A percentile compares a stretch with the other conserved stretches of the same genome.
Evolutionary conservation across 208 protist species (phyloP).

Genomic region (Naegleria lovaniensis): DNA sequence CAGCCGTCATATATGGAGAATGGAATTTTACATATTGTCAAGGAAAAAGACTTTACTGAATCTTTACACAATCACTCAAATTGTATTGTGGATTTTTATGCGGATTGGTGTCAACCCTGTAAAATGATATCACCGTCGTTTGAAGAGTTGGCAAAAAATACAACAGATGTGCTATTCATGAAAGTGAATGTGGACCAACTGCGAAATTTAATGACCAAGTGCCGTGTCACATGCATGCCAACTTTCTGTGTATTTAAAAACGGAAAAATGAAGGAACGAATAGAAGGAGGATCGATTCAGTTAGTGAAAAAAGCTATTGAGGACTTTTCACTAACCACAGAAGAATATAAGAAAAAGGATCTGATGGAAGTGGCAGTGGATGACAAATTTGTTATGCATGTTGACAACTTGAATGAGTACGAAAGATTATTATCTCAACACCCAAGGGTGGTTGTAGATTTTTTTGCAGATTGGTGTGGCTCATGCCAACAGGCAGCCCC

Average conservation of each 20-base stretch:
- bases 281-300: neutral
- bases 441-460: neutral
- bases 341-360: neutral
- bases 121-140: neutral
- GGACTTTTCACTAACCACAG: neutral
- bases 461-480: no score
- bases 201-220: neutral
- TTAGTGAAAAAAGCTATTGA: neutral
- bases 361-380: neutral
- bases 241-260: neutral
- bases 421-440: neutral
- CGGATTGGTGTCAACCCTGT: neutral
- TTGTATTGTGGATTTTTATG: neutral
- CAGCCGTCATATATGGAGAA: neutral
- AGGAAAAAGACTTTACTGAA: neutral
- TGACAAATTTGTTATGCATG: no score
- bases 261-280: neutral
- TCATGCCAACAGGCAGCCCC: no score
- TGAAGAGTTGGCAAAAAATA: neutral
- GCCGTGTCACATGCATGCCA: neutral
- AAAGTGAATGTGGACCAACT: neutral
- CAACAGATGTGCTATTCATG: neutral
- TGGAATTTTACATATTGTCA: neutral
- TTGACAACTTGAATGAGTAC: no score
- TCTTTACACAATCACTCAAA: neutral